Conservation (phyloP, 441 rosid genomes). For the Adansonia madagascariensis region DNA sequence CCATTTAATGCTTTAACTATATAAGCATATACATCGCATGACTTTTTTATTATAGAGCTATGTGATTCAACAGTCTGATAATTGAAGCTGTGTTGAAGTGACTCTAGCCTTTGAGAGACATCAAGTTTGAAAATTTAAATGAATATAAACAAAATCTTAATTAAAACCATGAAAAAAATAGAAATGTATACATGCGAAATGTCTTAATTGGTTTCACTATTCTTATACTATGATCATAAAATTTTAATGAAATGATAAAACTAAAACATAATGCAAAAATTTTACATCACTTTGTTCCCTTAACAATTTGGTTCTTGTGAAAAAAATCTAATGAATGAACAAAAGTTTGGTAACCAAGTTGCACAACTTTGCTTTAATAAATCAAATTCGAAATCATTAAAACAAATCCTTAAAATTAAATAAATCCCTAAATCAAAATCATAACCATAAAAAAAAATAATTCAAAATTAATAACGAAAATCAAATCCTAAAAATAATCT, state of each 20-base stretch:
- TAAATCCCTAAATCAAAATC: too few relatives aligned
- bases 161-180: background rate
- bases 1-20: too few relatives aligned
- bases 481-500: too few relatives aligned
- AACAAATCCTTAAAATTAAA: too few relatives aligned
- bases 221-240: too few relatives aligned
- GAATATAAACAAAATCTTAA: background rate
- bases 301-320: background rate
- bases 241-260: constrained; percentile 9
- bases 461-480: too few relatives aligned
- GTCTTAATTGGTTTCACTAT: background rate
- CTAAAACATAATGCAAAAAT: constrained; percentile 11
- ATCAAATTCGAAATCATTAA: too few relatives aligned
- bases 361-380: constrained; percentile 11
- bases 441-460: too few relatives aligned
- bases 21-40: too few relatives aligned
- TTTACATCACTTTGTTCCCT: background rate
- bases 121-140: background rate
- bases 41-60: background rate
- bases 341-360: constrained; percentile 25
- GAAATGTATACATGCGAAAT: background rate
- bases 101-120: background rate
- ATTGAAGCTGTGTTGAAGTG: background rate
- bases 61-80: background rate
- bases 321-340: constrained; percentile 21